A percentile compares a stretch with the other conserved stretches of the same genome.
phyloP scores from a whole-genome alignment of 176 grass and related monocot species.

The Bonia amplexicaulis region DNA sequence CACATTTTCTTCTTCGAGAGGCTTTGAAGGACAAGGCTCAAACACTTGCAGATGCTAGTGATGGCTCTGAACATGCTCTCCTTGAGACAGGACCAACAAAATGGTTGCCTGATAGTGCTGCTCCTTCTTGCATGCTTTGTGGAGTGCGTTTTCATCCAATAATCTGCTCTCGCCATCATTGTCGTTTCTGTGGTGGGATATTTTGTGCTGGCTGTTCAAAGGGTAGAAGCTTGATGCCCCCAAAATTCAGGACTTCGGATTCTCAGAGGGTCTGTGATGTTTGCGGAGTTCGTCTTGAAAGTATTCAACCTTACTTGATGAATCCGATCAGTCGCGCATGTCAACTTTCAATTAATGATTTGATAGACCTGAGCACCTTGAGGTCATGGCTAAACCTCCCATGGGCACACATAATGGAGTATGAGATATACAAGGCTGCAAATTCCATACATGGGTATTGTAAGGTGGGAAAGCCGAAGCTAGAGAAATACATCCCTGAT shows the following conservation, averaged over 20 bases:
- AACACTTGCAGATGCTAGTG: slow-evolving; percentile 49
- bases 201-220: slow-evolving; percentile 83
- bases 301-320: slow-evolving; percentile 75
- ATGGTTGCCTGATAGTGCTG: slow-evolving; percentile 79
- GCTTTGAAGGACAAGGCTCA: slow-evolving; percentile 69
- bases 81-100: slow-evolving; percentile 73
- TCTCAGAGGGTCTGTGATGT: slow-evolving; percentile 93
- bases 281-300: slow-evolving; percentile 64
- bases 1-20: slow-evolving; percentile 60
- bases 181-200: slow-evolving; percentile 80
- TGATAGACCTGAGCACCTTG: slow-evolving; percentile 77
- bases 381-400: slow-evolving; percentile 88
- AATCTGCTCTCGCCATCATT: slow-evolving; percentile 80
- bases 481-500: not conserved
- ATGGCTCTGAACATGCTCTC: slow-evolving; percentile 42
- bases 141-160: slow-evolving; percentile 66
- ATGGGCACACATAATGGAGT: slow-evolving; percentile 69
- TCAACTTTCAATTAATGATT: slow-evolving; percentile 67
- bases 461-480: not conserved
- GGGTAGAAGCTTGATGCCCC: slow-evolving; percentile 73
- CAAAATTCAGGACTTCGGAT: slow-evolving; percentile 69
- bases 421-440: slow-evolving; percentile 95
- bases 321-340: slow-evolving; percentile 54
- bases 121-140: slow-evolving; percentile 88
- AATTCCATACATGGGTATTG: slow-evolving; percentile 41